Evolutionary conservation across 345 rosid species (phyloP).

Genomic region (Gossypium ekmanianum): DNA sequence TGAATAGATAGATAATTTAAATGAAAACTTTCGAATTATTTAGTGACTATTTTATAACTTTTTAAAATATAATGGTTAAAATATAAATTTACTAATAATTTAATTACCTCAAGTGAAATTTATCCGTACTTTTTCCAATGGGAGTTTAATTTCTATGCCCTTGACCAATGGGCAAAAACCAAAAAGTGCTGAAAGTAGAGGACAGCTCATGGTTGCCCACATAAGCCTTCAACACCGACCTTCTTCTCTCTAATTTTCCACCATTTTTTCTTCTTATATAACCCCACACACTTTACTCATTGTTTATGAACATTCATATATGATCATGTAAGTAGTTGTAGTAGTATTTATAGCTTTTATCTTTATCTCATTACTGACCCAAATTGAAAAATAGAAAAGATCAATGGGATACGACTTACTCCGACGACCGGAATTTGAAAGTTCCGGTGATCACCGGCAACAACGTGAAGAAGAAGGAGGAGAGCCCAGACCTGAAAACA

Average conservation of each 20-base stretch:
- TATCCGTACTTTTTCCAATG: no score
- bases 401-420: constrained; percentile 56
- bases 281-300: not conserved
- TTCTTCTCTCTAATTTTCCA: not conserved
- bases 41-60: no score
- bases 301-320: not conserved
- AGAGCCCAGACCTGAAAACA: constrained; percentile 17
- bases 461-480: not conserved
- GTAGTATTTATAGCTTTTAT: not conserved
- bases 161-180: no score
- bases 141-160: not conserved
- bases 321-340: not conserved
- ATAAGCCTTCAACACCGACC: constrained; percentile 43
- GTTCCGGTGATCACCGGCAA: not conserved
- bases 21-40: no score
- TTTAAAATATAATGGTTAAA: no score
- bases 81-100: no score
- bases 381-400: not conserved
- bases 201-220: constrained; percentile 47
- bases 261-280: not conserved
- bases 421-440: constrained; percentile 28
- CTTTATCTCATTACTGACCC: not conserved
- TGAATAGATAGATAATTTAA: no score
- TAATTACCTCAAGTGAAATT: no score
- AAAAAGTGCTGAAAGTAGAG: constrained; percentile 29